Conservation (phyloP, 805 yeast genomes). For the Saccharomyces cerevisiae region DNA sequence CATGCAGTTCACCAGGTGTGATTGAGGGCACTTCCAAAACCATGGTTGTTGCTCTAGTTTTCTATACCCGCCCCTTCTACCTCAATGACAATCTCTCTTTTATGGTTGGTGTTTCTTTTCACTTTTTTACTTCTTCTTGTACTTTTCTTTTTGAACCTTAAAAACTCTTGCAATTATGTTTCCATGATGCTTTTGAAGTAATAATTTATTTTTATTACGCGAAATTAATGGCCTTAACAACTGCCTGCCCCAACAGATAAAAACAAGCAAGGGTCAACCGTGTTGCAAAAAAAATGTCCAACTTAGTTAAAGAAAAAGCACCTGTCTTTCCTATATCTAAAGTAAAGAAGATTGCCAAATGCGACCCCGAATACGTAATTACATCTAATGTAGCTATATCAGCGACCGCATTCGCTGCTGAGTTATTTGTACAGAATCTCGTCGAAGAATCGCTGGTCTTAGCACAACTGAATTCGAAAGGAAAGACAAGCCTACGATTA, state of each 20-base stretch:
- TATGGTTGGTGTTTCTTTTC: neutral
- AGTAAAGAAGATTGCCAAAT: conserved; percentile 20
- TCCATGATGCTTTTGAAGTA: neutral
- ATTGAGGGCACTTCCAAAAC: conserved; percentile 1
- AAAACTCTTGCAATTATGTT: neutral
- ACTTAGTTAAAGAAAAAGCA: conserved; percentile 4
- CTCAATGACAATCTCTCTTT: neutral
- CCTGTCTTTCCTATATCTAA: conserved; percentile 21
- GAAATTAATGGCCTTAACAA: no score
- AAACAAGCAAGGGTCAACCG: neutral
- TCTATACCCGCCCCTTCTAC: neutral
- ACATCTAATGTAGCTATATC: conserved; percentile 20
- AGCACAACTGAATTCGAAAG: conserved; percentile 11
- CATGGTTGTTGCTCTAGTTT: neutral
- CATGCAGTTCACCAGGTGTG: conserved; percentile 6
- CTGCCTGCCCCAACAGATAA: neutral
- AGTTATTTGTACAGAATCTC: conserved; percentile 20
- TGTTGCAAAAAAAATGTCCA: neutral
- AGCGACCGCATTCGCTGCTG: conserved; percentile 23
- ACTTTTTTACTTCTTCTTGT: neutral
- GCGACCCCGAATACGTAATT: conserved; percentile 19
- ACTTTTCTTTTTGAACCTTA: neutral
- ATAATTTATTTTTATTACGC: neutral
- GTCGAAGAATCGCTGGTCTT: conserved; percentile 20
- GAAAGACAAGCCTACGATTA: conserved; percentile 13